These are phyloP conservation scores for Cercospora sesami DNA, from an alignment of 2,329 filamentous ascomycete species.

Conservation along the genomic window DNA sequence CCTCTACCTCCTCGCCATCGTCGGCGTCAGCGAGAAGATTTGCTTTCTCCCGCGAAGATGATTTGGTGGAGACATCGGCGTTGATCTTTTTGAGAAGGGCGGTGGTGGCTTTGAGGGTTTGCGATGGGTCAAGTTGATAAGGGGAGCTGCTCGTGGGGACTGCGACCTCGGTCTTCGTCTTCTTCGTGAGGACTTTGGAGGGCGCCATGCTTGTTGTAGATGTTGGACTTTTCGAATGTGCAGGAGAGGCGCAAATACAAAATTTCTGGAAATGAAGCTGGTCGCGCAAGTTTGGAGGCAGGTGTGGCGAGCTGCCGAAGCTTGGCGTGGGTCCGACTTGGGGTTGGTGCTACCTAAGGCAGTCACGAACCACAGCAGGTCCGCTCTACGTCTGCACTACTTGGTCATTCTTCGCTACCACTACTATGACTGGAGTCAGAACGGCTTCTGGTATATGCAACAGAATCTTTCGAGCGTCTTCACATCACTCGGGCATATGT, in stretches of 20 bases:
- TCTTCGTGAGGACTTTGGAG: constrained; percentile 41
- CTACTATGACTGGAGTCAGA: too few species aligned
- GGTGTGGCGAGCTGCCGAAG: background rate
- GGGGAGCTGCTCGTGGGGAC: constrained; percentile 33
- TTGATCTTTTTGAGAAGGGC: constrained; percentile 57
- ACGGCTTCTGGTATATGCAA: too few species aligned
- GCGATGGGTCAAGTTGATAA: constrained; percentile 46
- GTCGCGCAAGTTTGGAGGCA: background rate
- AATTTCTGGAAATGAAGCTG: background rate
- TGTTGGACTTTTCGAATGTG: background rate
- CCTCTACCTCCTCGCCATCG: constrained; percentile 47
- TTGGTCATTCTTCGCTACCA: too few species aligned
- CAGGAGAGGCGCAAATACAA: background rate
- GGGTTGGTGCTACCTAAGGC: background rate
- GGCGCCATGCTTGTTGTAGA: constrained; percentile 29
- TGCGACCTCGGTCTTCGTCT: constrained; percentile 24
- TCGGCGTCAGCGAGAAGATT: constrained; percentile 56
- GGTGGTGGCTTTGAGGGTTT: constrained; percentile 61
- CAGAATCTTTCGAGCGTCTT: too few species aligned
- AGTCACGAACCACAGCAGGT: background rate
- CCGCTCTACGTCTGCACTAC: background rate
- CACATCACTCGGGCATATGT: too few species aligned
- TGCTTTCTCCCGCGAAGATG: constrained; percentile 53
- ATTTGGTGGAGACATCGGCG: constrained; percentile 46
- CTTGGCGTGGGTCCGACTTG: background rate